Evolutionary conservation across 139 green algal genomes (phyloP).

Genomic region (Nannochloris sp.): DNA sequence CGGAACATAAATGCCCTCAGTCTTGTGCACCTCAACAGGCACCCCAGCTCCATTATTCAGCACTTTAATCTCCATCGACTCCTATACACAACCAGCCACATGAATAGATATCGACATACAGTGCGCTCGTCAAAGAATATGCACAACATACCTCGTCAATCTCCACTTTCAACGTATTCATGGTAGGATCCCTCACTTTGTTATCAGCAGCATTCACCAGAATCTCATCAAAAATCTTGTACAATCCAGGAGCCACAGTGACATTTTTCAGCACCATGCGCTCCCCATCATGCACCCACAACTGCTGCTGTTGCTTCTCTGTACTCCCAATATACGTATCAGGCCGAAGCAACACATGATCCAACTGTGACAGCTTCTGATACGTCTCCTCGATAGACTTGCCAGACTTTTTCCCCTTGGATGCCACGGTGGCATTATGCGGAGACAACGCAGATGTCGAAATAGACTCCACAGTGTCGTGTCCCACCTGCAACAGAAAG

Average conservation of each 20-base stretch:
- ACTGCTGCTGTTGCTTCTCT: conserved; percentile 69
- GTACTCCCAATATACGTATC: conserved; percentile 97
- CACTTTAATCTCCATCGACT: conserved; percentile 66
- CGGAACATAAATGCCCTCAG: conserved; percentile 88
- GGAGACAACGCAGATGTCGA: conserved; percentile 14
- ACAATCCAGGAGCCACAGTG: conserved; percentile 85
- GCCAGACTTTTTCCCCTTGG: neutral
- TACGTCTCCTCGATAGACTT: conserved; percentile 89
- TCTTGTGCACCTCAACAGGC: conserved; percentile 93
- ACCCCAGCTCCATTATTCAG: conserved; percentile 94
- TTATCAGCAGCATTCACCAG: conserved; percentile 98
- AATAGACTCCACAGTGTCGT: conserved; percentile 10
- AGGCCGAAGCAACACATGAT: conserved; percentile 96
- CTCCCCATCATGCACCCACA: conserved; percentile 91
- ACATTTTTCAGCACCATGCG: conserved; percentile 54
- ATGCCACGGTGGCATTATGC: conserved; percentile 1
- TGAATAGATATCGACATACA: too few relatives aligned
- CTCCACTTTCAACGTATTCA: conserved; percentile 82
- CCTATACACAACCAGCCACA: conserved; percentile 28
- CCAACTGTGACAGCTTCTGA: conserved; percentile 96
- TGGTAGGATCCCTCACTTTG: conserved; percentile 88
- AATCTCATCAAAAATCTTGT: conserved; percentile 99
- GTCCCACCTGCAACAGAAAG: conserved; percentile 7
- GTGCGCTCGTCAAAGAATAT: neutral
- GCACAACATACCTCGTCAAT: conserved; percentile 58